phyloP scores from a whole-genome alignment of 2,329 filamentous ascomycete genomes.

The Phaeosphaeriaceae sp. region DNA sequence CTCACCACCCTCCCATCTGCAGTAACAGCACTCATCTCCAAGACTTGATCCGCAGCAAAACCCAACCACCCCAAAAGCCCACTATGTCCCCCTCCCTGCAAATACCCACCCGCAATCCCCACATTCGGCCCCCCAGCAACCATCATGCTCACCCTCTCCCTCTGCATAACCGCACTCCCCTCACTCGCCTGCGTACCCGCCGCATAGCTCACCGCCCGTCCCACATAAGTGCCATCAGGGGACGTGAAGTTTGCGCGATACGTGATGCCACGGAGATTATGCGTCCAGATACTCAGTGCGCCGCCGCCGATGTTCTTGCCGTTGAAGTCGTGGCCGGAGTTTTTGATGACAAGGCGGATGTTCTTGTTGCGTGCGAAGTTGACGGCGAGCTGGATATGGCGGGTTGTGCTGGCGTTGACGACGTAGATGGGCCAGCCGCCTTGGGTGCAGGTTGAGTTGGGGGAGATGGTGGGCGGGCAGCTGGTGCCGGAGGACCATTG shows the following conservation, averaged over 20 bases:
- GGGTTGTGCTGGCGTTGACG: conserved; percentile 27
- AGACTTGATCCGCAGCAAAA: conserved; percentile 30
- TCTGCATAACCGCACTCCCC: conserved; percentile 53
- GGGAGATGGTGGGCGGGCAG: conserved; percentile 49
- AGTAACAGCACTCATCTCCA: conserved; percentile 26
- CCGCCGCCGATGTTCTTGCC: conserved; percentile 23
- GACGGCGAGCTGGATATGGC: conserved; percentile 32
- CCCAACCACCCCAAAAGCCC: conserved; percentile 55
- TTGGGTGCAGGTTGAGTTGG: conserved; percentile 31
- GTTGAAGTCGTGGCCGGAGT: conserved; percentile 41
- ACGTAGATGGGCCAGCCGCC: conserved; percentile 36
- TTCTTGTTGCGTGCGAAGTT: conserved; percentile 33
- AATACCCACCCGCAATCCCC: conserved; percentile 52
- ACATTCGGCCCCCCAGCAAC: conserved; percentile 62
- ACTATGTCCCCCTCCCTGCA: conserved; percentile 59
- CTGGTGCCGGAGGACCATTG: conserved; percentile 32
- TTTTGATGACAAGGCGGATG: conserved; percentile 36
- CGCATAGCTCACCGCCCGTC: conserved; percentile 57
- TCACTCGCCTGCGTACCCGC: conserved; percentile 60
- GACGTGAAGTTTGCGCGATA: conserved; percentile 25
- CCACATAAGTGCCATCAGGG: conserved; percentile 17
- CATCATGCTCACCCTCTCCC: conserved; percentile 55
- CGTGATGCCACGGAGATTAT: conserved; percentile 24
- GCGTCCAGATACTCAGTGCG: conserved; percentile 27
- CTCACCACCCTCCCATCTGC: conserved; percentile 29